phyloP scores from a whole-genome alignment of 2,329 filamentous ascomycete genomes.

The Neofusicoccum kwambonambiense region DNA sequence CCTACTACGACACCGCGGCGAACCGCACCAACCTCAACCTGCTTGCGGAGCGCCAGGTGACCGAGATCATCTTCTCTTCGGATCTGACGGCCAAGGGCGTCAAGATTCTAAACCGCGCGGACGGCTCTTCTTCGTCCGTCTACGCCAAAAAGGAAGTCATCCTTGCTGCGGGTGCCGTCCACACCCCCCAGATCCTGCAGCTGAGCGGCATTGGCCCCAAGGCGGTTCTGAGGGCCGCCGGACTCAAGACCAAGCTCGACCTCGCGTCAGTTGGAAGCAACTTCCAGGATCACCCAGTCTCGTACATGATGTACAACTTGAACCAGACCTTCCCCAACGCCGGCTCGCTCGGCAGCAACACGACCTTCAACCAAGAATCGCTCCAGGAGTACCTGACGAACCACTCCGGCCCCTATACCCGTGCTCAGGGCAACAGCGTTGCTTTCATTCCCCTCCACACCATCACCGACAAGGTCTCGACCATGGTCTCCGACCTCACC shows the following conservation, averaged over 20 bases:
- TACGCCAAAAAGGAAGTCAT: slow-evolving; percentile 28
- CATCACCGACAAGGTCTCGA: slow-evolving; percentile 18
- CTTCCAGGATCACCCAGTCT: slow-evolving; percentile 19
- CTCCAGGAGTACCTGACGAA: background rate
- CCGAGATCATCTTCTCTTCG: slow-evolving; percentile 20
- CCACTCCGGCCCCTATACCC: background rate
- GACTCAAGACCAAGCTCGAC: slow-evolving; percentile 24
- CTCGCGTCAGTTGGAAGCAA: slow-evolving; percentile 24
- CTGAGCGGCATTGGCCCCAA: slow-evolving; percentile 32
- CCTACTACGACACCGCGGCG: slow-evolving; percentile 20
- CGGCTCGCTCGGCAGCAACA: background rate
- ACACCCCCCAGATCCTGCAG: slow-evolving; percentile 30
- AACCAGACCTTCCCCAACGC: slow-evolving; percentile 6
- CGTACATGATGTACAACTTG: background rate
- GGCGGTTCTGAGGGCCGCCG: slow-evolving; percentile 22
- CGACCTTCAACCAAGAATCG: background rate
- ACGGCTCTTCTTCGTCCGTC: slow-evolving; percentile 14
- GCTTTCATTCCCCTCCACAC: slow-evolving; percentile 23
- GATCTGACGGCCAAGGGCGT: background rate
- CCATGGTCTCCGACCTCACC: slow-evolving; percentile 22
- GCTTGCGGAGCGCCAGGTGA: slow-evolving; percentile 15
- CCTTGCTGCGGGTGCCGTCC: slow-evolving; percentile 28
- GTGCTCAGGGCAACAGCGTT: slow-evolving; percentile 18
- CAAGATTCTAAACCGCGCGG: slow-evolving; percentile 15
- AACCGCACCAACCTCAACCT: slow-evolving; percentile 20